These are phyloP conservation scores for Coemansia sp. DNA, from an alignment of 192 early-diverging fungal genomes.

Conservation along the genomic window DNA sequence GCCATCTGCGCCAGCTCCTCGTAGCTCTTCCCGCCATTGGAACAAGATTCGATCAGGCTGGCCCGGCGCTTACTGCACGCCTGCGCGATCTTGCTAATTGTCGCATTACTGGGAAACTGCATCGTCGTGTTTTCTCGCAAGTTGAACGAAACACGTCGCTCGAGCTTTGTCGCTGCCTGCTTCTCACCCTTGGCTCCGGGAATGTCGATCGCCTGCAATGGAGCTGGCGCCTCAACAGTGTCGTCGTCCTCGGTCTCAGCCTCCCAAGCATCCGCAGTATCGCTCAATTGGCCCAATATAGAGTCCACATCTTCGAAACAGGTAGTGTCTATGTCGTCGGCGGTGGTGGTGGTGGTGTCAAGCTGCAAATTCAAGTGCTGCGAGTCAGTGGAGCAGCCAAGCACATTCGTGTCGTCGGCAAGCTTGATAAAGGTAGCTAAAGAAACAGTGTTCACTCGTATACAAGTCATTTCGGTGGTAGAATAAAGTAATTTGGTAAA, in stretches of 20 bases:
- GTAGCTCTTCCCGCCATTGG: slow-evolving; percentile 3
- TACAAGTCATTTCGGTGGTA: slow-evolving; percentile 34
- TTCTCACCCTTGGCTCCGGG: slow-evolving; percentile 6
- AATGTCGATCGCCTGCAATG: slow-evolving; percentile 15
- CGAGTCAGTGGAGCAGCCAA: neutral
- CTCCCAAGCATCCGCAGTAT: neutral
- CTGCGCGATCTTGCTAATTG: slow-evolving; percentile 37
- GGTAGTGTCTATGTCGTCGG: slow-evolving; percentile 2
- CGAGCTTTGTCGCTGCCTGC: slow-evolving; percentile 1
- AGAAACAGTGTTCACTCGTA: slow-evolving; percentile 46
- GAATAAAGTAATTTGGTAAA: neutral
- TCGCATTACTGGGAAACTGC: slow-evolving; percentile 48
- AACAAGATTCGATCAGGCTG: slow-evolving; percentile 6
- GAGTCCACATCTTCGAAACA: neutral
- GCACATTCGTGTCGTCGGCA: neutral
- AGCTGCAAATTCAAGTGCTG: neutral
- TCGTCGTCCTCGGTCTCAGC: neutral
- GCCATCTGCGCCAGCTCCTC: slow-evolving; percentile 25
- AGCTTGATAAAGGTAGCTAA: slow-evolving; percentile 21
- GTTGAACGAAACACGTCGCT: slow-evolving; percentile 52
- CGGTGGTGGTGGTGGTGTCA: neutral
- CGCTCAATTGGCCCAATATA: neutral
- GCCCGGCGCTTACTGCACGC: slow-evolving; percentile 25
- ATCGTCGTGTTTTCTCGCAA: slow-evolving; percentile 37
- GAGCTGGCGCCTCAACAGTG: neutral